Conservation (phyloP, 2,329 filamentous ascomycete genomes). For the Colletotrichum destructivum region DNA sequence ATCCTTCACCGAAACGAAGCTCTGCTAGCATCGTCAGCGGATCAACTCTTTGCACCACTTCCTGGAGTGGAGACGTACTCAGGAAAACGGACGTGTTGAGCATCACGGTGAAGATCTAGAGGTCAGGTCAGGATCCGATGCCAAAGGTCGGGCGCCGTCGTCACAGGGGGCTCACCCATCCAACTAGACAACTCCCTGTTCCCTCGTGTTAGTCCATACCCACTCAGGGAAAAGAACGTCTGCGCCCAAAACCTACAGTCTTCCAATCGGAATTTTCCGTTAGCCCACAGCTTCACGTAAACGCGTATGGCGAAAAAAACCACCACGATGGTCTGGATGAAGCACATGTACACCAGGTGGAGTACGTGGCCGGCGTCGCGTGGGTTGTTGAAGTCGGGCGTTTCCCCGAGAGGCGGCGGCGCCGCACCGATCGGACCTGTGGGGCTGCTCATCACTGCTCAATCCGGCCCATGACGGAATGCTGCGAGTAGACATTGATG, state of each 20-base stretch:
- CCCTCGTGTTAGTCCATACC: constrained; percentile 6
- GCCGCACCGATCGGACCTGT: constrained; percentile 34
- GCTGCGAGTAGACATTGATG: not conserved
- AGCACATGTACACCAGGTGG: constrained; percentile 26
- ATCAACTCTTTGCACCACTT: not conserved
- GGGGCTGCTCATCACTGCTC: constrained; percentile 29
- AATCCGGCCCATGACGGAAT: constrained; percentile 25
- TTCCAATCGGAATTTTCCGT: constrained; percentile 35
- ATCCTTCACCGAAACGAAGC: constrained; percentile 29
- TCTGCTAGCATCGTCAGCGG: constrained; percentile 14
- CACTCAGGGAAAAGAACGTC: not conserved
- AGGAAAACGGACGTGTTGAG: constrained; percentile 31
- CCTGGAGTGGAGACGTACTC: constrained; percentile 8
- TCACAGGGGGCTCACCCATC: constrained; percentile 27
- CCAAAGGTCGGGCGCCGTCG: not conserved
- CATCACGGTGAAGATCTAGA: constrained; percentile 31
- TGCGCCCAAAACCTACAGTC: constrained; percentile 29
- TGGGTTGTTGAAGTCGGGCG: constrained; percentile 37
- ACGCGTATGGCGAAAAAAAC: constrained; percentile 31
- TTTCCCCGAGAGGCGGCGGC: constrained; percentile 37
- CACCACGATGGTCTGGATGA: constrained; percentile 20
- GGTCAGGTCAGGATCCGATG: not conserved
- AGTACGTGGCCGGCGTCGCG: constrained; percentile 26
- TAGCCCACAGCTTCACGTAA: constrained; percentile 31
- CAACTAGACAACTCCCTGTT: constrained; percentile 34